Conservation (phyloP, 2,329 filamentous ascomycete genomes). For the Penicillium hordei region DNA sequence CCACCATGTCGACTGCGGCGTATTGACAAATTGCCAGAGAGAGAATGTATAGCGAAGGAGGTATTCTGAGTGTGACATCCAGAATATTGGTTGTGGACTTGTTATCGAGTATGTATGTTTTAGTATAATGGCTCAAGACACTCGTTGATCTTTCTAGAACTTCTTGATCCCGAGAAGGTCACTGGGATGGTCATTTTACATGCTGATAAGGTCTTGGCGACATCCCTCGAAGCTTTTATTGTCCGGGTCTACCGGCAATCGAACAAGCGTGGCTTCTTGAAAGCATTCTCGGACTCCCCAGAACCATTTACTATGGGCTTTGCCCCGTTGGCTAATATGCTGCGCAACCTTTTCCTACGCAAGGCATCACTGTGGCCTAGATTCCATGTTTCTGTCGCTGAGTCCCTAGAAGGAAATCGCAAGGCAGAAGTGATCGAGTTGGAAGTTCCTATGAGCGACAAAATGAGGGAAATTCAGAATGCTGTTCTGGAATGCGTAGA, state of each 20-base stretch:
- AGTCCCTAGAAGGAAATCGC: slow-evolving; percentile 83
- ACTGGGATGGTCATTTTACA: slow-evolving; percentile 86
- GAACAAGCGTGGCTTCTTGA: slow-evolving; percentile 91
- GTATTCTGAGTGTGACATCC: slow-evolving; percentile 94
- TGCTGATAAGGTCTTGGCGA: slow-evolving; percentile 78
- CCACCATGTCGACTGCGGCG: neutral
- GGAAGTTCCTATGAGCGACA: slow-evolving; percentile 92
- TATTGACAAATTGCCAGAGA: slow-evolving; percentile 55
- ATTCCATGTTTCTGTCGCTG: slow-evolving; percentile 87
- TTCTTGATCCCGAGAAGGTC: slow-evolving; percentile 79
- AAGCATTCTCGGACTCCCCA: slow-evolving; percentile 91
- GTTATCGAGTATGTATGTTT: slow-evolving; percentile 59
- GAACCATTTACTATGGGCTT: slow-evolving; percentile 89
- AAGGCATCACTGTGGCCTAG: slow-evolving; percentile 90
- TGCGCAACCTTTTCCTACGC: slow-evolving; percentile 86
- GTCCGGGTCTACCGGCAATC: slow-evolving; percentile 89
- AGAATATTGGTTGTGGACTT: slow-evolving; percentile 93
- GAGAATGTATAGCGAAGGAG: slow-evolving; percentile 86
- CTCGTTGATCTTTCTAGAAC: slow-evolving; percentile 32
- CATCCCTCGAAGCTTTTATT: slow-evolving; percentile 92
- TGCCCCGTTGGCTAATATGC: slow-evolving; percentile 81
- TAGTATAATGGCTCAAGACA: neutral
- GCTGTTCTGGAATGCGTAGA: slow-evolving; percentile 96
- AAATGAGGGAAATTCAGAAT: slow-evolving; percentile 90
- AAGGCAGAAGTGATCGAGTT: slow-evolving; percentile 97